Percentiles rank a stretch among this genome's conserved stretches.
These are phyloP conservation scores for Panus rudis DNA, from an alignment of 768 basidiomycete genomes.

Conservation along the genomic window DNA sequence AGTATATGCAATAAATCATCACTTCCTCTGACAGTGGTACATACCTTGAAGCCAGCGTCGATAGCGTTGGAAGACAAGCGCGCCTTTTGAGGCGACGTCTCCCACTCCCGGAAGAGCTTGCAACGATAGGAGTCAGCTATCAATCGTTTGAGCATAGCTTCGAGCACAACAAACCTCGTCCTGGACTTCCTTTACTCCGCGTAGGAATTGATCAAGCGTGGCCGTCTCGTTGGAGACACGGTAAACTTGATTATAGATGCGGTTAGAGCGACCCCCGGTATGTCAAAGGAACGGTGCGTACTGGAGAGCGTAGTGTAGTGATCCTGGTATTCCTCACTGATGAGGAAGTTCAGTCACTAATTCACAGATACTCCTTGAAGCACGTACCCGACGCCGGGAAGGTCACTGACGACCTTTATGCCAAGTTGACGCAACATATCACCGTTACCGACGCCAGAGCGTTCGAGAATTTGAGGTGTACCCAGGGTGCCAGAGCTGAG, in stretches of 20 bases:
- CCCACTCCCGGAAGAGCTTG: slow-evolving; percentile 57
- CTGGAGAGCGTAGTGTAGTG: slow-evolving; percentile 66
- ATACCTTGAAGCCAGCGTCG: slow-evolving; percentile 68
- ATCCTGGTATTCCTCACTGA: slow-evolving; percentile 65
- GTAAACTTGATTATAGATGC: slow-evolving; percentile 36
- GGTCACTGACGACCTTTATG: slow-evolving; percentile 58
- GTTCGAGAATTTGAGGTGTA: slow-evolving; percentile 66
- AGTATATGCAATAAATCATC: not conserved
- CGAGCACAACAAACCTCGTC: slow-evolving; percentile 34
- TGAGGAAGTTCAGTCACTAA: not conserved
- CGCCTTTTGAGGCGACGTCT: slow-evolving; percentile 59
- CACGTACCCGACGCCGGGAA: slow-evolving; percentile 61
- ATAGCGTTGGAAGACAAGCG: slow-evolving; percentile 64
- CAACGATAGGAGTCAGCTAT: not conserved
- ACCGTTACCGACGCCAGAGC: slow-evolving; percentile 59
- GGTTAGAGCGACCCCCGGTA: not conserved
- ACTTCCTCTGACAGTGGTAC: not conserved
- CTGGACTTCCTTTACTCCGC: slow-evolving; percentile 53
- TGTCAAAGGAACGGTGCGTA: slow-evolving; percentile 22
- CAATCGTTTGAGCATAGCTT: not conserved
- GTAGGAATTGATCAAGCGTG: slow-evolving; percentile 65
- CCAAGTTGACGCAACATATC: slow-evolving; percentile 47
- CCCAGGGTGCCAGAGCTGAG: slow-evolving; percentile 62
- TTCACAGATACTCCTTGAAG: not conserved
- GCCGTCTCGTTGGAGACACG: slow-evolving; percentile 59